Evolutionary conservation across 495 filamentous ascomycete species (phyloP).

Genomic region (Xylaria cubensis): DNA sequence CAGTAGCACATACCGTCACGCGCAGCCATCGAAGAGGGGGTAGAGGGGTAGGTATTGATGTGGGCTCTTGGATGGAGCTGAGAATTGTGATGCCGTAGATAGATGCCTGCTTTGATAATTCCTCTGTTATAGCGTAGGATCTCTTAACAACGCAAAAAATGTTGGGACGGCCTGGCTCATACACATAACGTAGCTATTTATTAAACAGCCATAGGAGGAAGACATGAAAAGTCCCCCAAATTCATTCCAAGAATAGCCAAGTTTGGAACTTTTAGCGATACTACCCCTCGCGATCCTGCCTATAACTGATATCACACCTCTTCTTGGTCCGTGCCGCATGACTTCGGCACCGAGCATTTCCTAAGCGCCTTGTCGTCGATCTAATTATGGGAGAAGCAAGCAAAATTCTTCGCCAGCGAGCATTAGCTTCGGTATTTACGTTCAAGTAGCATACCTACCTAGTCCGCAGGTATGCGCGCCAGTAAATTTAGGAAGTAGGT

Average conservation of each 20-base stretch:
- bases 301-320: conserved; percentile 15
- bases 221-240: not conserved
- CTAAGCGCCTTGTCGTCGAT: conserved; percentile 16
- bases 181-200: not conserved
- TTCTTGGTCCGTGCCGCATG: conserved; percentile 9
- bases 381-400: conserved; percentile 18
- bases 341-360: conserved; percentile 22
- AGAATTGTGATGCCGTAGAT: not conserved
- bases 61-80: not conserved
- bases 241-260: conserved; percentile 20
- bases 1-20: conserved; percentile 23
- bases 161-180: not conserved
- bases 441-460: not conserved
- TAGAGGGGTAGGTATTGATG: not conserved
- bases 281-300: conserved; percentile 23
- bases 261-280: not conserved
- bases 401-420: not conserved
- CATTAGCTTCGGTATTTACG: not conserved
- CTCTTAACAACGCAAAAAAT: not conserved
- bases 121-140: conserved; percentile 13
- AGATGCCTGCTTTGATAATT: conserved; percentile 9
- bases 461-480: not conserved
- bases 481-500: conserved; percentile 14
- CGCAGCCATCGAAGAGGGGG: not conserved
- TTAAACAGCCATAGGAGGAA: not conserved